Evolutionary conservation across 2,329 filamentous ascomycete genomes (phyloP).

Genomic region (Chaetoscypha palmicola): DNA sequence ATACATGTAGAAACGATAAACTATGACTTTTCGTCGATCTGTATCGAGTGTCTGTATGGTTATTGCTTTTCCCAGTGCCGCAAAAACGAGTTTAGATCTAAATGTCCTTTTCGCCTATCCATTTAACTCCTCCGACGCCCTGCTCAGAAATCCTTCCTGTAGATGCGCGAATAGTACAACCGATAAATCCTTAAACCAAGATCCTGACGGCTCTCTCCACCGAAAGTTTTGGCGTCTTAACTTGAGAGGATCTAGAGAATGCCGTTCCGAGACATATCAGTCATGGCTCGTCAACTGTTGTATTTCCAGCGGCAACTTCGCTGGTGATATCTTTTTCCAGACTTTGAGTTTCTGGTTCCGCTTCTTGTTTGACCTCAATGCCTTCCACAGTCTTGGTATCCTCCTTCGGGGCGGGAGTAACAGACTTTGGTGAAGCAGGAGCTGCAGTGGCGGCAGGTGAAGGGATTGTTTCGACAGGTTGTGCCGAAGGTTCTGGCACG

Average conservation of each 20-base stretch:
- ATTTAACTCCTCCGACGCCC: slow-evolving; percentile 16
- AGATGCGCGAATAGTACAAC: slow-evolving; percentile 6
- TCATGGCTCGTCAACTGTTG: slow-evolving; percentile 14
- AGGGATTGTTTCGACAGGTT: neutral
- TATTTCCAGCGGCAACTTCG: slow-evolving; percentile 26
- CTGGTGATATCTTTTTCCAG: slow-evolving; percentile 25
- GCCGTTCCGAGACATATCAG: neutral
- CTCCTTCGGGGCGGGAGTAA: slow-evolving; percentile 28
- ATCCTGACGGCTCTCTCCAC: too few relatives aligned
- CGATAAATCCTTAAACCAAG: neutral
- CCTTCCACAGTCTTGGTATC: slow-evolving; percentile 19
- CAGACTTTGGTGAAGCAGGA: slow-evolving; percentile 16
- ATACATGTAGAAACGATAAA: too few relatives aligned
- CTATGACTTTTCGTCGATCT: too few relatives aligned
- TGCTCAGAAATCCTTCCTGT: slow-evolving; percentile 9
- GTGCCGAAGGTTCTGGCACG: slow-evolving; percentile 1
- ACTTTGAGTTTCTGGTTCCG: slow-evolving; percentile 22
- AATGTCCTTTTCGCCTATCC: neutral
- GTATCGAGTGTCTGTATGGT: too few relatives aligned
- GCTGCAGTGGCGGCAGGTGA: slow-evolving; percentile 4
- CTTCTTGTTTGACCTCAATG: slow-evolving; percentile 29
- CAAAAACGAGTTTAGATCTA: neutral
- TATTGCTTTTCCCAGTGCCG: too few relatives aligned
- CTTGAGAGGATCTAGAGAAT: neutral
- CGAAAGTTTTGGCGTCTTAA: too few relatives aligned